These are phyloP conservation scores for Vitis labrusca DNA, from an alignment of 164 flowering plant genomes.

Conservation along the genomic window DNA sequence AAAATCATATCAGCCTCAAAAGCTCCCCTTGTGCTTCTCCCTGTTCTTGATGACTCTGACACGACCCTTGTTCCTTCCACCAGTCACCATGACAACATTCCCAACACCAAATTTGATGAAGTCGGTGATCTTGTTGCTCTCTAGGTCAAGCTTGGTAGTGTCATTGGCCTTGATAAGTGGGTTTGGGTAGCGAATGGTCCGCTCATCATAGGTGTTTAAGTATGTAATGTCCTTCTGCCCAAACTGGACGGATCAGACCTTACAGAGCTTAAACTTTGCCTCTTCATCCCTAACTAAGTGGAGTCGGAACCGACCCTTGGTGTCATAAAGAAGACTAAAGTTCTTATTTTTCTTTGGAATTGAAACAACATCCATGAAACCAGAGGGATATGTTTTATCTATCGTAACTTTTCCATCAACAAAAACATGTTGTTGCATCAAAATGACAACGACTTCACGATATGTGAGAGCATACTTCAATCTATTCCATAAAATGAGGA, in stretches of 20 bases:
- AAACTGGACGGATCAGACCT: slow-evolving; percentile 67
- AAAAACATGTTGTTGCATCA: slow-evolving; percentile 32
- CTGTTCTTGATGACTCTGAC: slow-evolving; percentile 80
- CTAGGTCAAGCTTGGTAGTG: slow-evolving; percentile 76
- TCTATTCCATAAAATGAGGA: slow-evolving; percentile 25
- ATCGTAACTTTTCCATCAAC: slow-evolving; percentile 39
- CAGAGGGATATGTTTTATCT: slow-evolving; percentile 32
- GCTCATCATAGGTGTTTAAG: slow-evolving; percentile 80
- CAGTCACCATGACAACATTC: slow-evolving; percentile 88
- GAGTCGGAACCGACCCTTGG: slow-evolving; percentile 82
- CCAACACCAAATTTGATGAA: slow-evolving; percentile 91
- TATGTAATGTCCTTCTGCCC: slow-evolving; percentile 84
- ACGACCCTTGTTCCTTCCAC: slow-evolving; percentile 85
- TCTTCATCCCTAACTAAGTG: slow-evolving; percentile 78
- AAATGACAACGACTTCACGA: slow-evolving; percentile 28
- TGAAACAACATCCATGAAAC: slow-evolving; percentile 63
- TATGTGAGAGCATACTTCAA: slow-evolving; percentile 34
- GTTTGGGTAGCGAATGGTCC: slow-evolving; percentile 87
- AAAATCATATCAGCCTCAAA: slow-evolving; percentile 35
- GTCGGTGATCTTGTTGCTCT: slow-evolving; percentile 61
- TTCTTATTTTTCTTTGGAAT: slow-evolving; percentile 81
- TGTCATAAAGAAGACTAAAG: slow-evolving; percentile 85
- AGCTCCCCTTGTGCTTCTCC: slow-evolving; percentile 79
- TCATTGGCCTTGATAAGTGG: slow-evolving; percentile 87
- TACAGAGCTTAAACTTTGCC: slow-evolving; percentile 83